Evolutionary conservation across 2,329 filamentous ascomycete species (phyloP), one percentile per base, ranked within the genome.

Genomic region (Ambrosiella beaveri): DNA sequence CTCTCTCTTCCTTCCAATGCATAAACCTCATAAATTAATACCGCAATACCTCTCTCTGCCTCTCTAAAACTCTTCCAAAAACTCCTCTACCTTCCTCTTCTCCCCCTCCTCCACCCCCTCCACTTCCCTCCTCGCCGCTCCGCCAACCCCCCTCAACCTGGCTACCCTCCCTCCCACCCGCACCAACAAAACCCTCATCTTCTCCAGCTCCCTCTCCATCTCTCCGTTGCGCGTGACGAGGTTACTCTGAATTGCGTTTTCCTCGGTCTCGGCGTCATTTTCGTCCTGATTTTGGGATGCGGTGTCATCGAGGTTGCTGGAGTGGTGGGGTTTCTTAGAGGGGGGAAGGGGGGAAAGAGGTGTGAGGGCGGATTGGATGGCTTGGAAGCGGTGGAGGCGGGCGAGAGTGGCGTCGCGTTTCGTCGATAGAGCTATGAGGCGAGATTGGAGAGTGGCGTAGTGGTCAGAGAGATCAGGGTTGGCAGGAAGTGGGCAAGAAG

Each of bases 201-300:
- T 77, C 66, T 82, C 78, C 57, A 88, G 70, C 68, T 88, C 84
- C 57, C 71, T 71, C 65, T 84, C 83, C 8, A 88, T 67, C 53
- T 81, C 76, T 1, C 82, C 80, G 65, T 84, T 78, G 38, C 78
- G 76, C 55, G 80, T 82, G 1, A 85, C 74, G 2, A 88, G 67
- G 65, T 86, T 87, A 59, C 79, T 76, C 66, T 88, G 85, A 6
- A 84, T 70, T 7, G 69, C 63, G 62, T 68, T 62, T 63, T 69
- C 63, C 64, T 68, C 39, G 2, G 65, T 64, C 27, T 59, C 64
- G 17, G 56, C 57, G 3, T 49, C 39, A 9, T 56, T 57, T 5
- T 57, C 59, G 8, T 44, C 56, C 11, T 15, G 47, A n/a, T 58
- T 64, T 15, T 57, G 57, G 6, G 49, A 36, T 7, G 52, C 54